These are phyloP conservation scores for Kwoniella botswanensis DNA, from an alignment of 768 basidiomycete species.

Conservation along the genomic window DNA sequence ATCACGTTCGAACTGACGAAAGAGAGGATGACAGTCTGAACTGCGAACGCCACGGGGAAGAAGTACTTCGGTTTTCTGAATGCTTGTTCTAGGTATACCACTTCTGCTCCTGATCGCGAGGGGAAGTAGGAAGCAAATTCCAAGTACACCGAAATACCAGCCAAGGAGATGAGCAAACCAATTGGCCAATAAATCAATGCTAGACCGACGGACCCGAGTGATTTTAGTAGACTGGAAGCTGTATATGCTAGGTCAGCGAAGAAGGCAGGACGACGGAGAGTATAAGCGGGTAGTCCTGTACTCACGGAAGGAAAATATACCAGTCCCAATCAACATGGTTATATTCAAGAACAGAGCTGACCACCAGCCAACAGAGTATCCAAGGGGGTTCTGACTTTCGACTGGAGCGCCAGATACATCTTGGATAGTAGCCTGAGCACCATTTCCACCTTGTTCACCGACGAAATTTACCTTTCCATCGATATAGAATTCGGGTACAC, in stretches of 20 bases:
- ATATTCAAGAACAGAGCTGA: constrained; percentile 34
- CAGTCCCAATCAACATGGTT: constrained; percentile 43
- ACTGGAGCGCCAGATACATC: constrained; percentile 41
- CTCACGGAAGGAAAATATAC: constrained; percentile 40
- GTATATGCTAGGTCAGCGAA: not conserved
- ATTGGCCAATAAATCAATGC: constrained; percentile 37
- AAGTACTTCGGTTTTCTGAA: constrained; percentile 34
- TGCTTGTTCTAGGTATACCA: constrained; percentile 43
- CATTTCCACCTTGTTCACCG: constrained; percentile 29
- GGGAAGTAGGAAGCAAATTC: constrained; percentile 44
- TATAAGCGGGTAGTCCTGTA: not conserved
- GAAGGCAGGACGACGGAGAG: too few relatives aligned
- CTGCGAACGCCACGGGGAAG: constrained; percentile 42
- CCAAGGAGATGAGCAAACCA: constrained; percentile 30
- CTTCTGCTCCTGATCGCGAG: constrained; percentile 36
- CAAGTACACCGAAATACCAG: constrained; percentile 37
- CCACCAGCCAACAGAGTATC: constrained; percentile 33
- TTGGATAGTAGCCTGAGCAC: constrained; percentile 25
- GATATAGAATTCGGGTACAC: constrained; percentile 15
- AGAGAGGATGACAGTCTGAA: constrained; percentile 33
- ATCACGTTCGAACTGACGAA: constrained; percentile 38
- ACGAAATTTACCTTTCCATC: constrained; percentile 19
- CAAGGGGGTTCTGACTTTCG: constrained; percentile 31
- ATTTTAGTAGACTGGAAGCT: constrained; percentile 25
- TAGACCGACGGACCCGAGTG: constrained; percentile 36